Percentiles rank a stretch among this genome's conserved stretches.
phyloP scores from a whole-genome alignment of 106 monocot genomes.

The Allium fistulosum region DNA sequence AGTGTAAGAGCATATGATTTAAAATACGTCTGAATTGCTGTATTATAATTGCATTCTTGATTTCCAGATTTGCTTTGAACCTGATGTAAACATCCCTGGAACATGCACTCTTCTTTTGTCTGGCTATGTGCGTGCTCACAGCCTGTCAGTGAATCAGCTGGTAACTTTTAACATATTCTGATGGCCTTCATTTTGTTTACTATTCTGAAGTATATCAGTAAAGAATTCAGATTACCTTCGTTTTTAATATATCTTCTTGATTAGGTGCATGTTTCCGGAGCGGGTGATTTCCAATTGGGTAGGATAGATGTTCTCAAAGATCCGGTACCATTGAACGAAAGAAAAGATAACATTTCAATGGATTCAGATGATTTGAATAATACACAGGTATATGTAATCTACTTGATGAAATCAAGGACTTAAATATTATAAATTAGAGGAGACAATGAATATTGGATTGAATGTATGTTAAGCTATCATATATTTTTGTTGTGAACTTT shows the following conservation, averaged over 20 bases:
- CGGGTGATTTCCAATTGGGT: constrained; percentile 83
- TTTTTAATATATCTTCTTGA: constrained; percentile 10
- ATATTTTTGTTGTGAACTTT: too few species aligned
- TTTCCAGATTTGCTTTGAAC: constrained; percentile 44
- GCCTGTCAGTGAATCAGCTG: constrained; percentile 78
- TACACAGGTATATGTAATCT: constrained; percentile 23
- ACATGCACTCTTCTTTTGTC: constrained; percentile 74
- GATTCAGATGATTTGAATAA: constrained; percentile 47
- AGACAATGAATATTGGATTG: too few species aligned
- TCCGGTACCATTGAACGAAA: constrained; percentile 59
- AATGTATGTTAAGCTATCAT: too few species aligned
- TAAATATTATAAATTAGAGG: too few species aligned
- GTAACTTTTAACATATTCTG: constrained; percentile 19
- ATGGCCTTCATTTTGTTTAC: neutral
- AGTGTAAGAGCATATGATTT: too few species aligned
- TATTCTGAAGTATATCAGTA: neutral
- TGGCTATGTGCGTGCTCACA: constrained; percentile 77
- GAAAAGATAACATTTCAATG: constrained; percentile 50
- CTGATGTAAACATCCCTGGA: constrained; percentile 37
- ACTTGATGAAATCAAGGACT: too few species aligned
- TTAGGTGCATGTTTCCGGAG: constrained; percentile 92
- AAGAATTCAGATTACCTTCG: too few species aligned
- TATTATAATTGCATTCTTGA: neutral
- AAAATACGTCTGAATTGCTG: too few species aligned
- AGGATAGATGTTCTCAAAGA: constrained; percentile 81